Evolutionary conservation across 345 rosid genomes (phyloP), one percentile per base, ranked within the genome.

Genomic region (Eucalyptus pauciflora): DNA sequence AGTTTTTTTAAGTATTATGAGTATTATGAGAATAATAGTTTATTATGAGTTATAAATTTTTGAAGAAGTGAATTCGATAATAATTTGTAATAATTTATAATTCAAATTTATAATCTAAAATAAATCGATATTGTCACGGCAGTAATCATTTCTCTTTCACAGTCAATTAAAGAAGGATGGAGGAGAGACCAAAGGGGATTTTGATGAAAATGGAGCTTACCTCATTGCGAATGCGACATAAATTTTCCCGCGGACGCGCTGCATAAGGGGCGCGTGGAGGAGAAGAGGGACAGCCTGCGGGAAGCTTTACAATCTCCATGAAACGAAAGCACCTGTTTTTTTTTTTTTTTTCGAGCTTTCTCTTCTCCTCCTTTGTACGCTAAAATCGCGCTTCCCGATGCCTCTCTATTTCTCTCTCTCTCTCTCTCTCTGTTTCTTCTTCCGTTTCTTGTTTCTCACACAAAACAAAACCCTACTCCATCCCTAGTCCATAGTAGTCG

Each of bases 281-380:
- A 71, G 83, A 8, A 71, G 83, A 20, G 2, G 20, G 27, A 64
- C 10, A n/a, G 41, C 76, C 76, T 64, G 76, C 76, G 81, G 46
- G 25, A 71, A 71, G 81, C 83, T 71, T 37, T 10, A 37, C 24
- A 24, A 41, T 41, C 27, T 37, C 83, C 83, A 41, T 76, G 48
- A 76, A 76, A 76, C 43, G 83, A 76, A 41, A 76, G 85, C 85
- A 76, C 81, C 81, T 76, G 48, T 29, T 17, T 69, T 76, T 41
- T 13, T 37, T 9, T 9, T 43, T 43, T 43, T 43, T 43, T 50
- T 11, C 69, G 27, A 76, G 85, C 67, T 52, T 86, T 91, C 89
- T 87, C 90, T 86, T 91, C 89, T 87, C 90, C 86, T 86, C 88
- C 91, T 90, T 89, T 88, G 93, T 91, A 92, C 92, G 94, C 94